Evolutionary conservation across 352 stramenopile genomes (phyloP), one percentile per base, ranked within the genome.

Genomic region (Pythium dissimile): DNA sequence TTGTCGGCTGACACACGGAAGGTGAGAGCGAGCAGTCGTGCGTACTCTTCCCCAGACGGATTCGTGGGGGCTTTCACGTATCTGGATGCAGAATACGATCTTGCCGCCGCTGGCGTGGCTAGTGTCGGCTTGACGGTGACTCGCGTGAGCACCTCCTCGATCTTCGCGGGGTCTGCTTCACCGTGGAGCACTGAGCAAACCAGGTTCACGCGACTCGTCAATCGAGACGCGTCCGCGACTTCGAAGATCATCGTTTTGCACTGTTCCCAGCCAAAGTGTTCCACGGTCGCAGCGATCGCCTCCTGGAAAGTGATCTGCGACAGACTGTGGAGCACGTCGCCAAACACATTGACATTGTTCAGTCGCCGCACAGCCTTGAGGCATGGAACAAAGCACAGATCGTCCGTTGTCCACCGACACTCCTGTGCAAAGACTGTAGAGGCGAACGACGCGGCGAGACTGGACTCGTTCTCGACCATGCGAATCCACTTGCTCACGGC

Each of bases 231-330:
- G 26, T 47, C 30, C 1, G 46, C 39, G 16, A 57, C 27, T 20
- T 57, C 39, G 21, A 64, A 32, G 31, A 64, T 11, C 16, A 47
- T 0, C 23, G 46, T 49, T 11, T 27, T 31, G 28, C 51, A 61
- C 20, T 32, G 16, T 0, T 60, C 45, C 59, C 50, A 66, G 37
- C 51, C 59, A 52, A 66, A 60, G 15, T 66, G 51, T 1, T 61
- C 35, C 5, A 57, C 50, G 1, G 58, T 54, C 2, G 48, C 41
- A 3, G 24, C 58, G 34, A 65, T 23, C 13, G 49, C 39, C n/a
- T 62, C 39, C 23, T 59, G 46, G 38, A 62, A 57, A 1, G 35
- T 7, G 18, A 58, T 42, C 5, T 43, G 7, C 1, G 48, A 55
- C 3, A 67, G 53, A 35, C 59, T 62, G 23, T 58, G 28, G 20